Conservation (phyloP, 116 monocot genomes). For the Zostera marina region DNA sequence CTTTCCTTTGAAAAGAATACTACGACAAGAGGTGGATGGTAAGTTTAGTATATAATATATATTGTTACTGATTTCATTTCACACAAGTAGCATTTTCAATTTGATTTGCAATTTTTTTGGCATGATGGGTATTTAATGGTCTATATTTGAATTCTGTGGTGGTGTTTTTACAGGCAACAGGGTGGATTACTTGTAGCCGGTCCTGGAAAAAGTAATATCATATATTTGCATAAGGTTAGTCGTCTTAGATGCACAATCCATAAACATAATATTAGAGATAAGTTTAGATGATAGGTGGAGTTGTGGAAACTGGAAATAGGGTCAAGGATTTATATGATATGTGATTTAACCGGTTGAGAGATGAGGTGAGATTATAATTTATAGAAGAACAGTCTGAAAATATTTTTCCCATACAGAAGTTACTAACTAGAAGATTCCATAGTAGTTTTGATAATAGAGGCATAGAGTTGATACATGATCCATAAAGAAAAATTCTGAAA, state of each 20-base stretch:
- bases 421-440: background rate
- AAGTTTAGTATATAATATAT: slow-evolving; percentile 13
- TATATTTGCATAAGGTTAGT: slow-evolving; percentile 79
- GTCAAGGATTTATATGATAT: background rate
- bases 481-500: background rate
- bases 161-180: slow-evolving; percentile 58
- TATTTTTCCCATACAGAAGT: too few species aligned
- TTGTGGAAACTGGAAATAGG: too few species aligned
- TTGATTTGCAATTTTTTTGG: background rate
- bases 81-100: background rate
- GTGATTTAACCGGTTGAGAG: too few species aligned
- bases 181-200: slow-evolving; percentile 83
- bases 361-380: too few species aligned
- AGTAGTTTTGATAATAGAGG: background rate
- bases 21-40: slow-evolving; percentile 73
- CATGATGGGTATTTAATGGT: too few species aligned
- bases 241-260: slow-evolving; percentile 1
- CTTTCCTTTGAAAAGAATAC: slow-evolving; percentile 85
- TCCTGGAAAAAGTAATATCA: slow-evolving; percentile 52
- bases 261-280: background rate
- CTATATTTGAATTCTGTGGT: background rate
- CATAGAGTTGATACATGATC: background rate
- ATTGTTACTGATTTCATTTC: background rate
- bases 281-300: too few species aligned
- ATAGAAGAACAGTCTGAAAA: too few species aligned